Evolutionary conservation across 2,329 filamentous ascomycete species (phyloP).

Genomic region (Cytospora leucostoma): DNA sequence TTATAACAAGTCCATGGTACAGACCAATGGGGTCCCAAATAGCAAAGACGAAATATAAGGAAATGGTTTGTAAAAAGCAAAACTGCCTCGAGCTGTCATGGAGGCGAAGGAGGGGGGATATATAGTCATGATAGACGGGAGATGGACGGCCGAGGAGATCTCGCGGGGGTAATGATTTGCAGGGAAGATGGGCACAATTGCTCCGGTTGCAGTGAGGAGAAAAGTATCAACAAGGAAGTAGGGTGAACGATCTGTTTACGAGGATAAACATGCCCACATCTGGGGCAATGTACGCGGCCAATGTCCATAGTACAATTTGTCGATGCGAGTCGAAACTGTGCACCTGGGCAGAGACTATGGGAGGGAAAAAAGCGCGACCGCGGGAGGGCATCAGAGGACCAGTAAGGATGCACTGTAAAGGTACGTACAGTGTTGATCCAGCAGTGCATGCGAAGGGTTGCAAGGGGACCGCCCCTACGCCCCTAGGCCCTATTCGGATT

Average conservation of each 20-base stretch:
- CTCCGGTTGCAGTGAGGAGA: conserved; percentile 28
- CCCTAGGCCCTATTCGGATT: conserved; percentile 20
- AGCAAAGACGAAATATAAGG: conserved; percentile 24
- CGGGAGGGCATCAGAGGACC: conserved; percentile 22
- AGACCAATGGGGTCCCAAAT: conserved; percentile 39
- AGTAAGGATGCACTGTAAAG: conserved; percentile 20
- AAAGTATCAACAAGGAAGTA: conserved; percentile 29
- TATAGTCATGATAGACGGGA: conserved; percentile 42
- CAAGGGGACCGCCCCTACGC: conserved; percentile 19
- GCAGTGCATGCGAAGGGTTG: conserved; percentile 19
- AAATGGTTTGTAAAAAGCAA: conserved; percentile 23
- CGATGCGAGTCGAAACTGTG: conserved; percentile 27
- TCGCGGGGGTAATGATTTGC: conserved; percentile 24
- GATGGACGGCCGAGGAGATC: conserved; percentile 30
- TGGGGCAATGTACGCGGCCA: conserved; percentile 28
- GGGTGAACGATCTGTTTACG: conserved; percentile 28
- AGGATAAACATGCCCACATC: conserved; percentile 29
- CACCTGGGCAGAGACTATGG: conserved; percentile 9
- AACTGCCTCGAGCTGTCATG: conserved; percentile 32
- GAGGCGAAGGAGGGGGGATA: conserved; percentile 48
- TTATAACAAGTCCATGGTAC: conserved; percentile 45
- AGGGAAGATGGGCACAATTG: conserved; percentile 27
- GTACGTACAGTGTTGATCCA: conserved; percentile 26
- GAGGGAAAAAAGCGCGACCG: conserved; percentile 26
- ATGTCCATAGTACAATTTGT: conserved; percentile 27